Conservation (phyloP, 441 rosid genomes). For the Theobroma grandiflorum region DNA sequence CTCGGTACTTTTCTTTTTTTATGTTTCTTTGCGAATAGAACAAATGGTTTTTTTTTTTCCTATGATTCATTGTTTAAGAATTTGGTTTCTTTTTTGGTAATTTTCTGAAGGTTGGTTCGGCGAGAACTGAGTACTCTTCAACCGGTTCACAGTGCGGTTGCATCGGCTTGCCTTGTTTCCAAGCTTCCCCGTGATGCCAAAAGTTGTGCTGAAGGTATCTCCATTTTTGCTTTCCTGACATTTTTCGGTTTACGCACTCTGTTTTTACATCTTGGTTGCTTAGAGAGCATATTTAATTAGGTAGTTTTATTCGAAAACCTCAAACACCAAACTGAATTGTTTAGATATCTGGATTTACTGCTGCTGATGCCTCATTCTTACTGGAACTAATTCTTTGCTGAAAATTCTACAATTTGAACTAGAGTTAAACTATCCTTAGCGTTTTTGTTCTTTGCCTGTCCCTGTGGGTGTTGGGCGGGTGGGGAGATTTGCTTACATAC, state of each 20-base stretch:
- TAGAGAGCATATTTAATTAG: background rate
- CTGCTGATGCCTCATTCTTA: background rate
- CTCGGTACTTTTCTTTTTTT: slow-evolving; percentile 33
- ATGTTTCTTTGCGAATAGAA: background rate
- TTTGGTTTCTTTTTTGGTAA: background rate
- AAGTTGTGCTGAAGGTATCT: slow-evolving; percentile 52
- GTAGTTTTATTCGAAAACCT: background rate
- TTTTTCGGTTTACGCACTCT: background rate
- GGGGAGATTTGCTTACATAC: background rate
- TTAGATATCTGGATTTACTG: background rate
- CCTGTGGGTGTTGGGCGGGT: background rate
- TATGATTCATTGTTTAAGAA: background rate
- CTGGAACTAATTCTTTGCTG: background rate
- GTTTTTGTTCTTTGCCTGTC: background rate
- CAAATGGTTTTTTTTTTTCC: background rate
- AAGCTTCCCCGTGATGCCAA: slow-evolving; percentile 58
- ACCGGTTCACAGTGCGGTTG: slow-evolving; percentile 66
- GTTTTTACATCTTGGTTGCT: background rate
- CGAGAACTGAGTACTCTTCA: slow-evolving; percentile 67
- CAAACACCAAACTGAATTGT: background rate
- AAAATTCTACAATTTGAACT: background rate
- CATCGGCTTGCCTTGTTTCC: slow-evolving; percentile 80
- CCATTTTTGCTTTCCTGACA: background rate
- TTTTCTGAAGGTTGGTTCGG: slow-evolving; percentile 50
- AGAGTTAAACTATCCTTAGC: background rate